Base-by-base conservation (phyloP, 2,329 filamentous ascomycete genomes). In the Fusarium drepaniforme region DNA sequence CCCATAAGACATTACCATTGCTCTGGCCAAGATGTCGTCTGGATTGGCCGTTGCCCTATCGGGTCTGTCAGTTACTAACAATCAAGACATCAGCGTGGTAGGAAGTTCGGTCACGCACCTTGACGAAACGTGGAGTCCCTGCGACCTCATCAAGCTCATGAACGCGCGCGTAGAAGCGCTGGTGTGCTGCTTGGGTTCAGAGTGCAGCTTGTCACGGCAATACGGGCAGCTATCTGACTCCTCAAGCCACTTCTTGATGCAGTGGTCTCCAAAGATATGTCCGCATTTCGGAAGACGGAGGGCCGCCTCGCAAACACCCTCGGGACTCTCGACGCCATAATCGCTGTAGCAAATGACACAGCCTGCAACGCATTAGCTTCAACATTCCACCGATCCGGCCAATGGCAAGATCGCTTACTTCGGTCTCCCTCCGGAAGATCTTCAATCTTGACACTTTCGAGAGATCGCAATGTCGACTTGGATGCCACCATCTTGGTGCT, bases 331-430 rank as follows among this genome's bases (percentile, higher is more conserved):
- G 16, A 86, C 83, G 38, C 89, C 89, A 75, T 88, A 92, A 11
- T 91, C 89, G 72, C 91, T 91, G 77, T 92, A 92, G 81, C 90
- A 92, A 68, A 92, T 92, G 23, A 89, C 86, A 77, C 90, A 92
- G 16, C 82, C 90, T 92, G 73, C 1, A 49, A 33, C 21, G 51
- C 11, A 59, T 80, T 28, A 79, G 73, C 25, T 53, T 56, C 33
- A 58, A 18, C 16, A 15, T 18, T 11, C 15, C 49, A 18, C 33
- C 13, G 15, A 44, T 3, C 9, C 21, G 16, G 18, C 16, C 16
- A 9, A 56, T 11, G 13, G 30, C 8, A 46, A 23, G 15, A 65
- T 16, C 38, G 59, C 86, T 80, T 81, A 90, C 88, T 86, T 76
- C 82, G 83, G 70, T 90, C 88, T 46, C 78, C 82, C 53, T 88